phyloP scores from a whole-genome alignment of 2,329 filamentous ascomycete species.

The Neurospora crassa region DNA sequence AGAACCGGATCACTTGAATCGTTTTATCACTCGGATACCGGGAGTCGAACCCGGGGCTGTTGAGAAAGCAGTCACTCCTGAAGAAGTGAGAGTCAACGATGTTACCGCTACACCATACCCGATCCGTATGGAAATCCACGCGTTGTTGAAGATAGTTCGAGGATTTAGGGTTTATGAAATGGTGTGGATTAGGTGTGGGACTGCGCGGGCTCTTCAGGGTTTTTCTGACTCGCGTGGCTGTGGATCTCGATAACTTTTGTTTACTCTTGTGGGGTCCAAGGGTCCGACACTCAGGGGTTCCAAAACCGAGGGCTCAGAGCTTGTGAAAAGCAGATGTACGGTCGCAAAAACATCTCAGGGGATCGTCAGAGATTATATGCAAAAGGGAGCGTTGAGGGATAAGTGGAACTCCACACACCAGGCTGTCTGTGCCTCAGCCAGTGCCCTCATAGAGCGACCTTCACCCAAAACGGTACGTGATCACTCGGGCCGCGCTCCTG shows the following conservation, averaged over 20 bases:
- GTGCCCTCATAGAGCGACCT: constrained; percentile 8
- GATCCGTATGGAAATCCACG: neutral
- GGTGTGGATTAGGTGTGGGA: neutral
- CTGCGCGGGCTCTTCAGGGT: neutral
- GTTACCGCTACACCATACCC: no score
- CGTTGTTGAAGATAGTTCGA: neutral
- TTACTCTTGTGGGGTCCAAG: neutral
- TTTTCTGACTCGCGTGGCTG: neutral
- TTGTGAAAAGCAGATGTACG: neutral
- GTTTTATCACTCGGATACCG: constrained; percentile 2
- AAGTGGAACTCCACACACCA: neutral
- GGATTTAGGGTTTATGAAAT: neutral
- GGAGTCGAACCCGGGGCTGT: neutral
- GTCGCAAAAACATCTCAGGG: neutral
- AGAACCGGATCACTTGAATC: neutral
- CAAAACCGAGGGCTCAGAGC: neutral
- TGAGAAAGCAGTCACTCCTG: no score
- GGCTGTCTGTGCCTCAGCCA: neutral
- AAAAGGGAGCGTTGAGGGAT: neutral
- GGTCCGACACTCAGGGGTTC: neutral
- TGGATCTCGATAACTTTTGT: neutral
- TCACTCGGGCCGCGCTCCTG: constrained; percentile 41
- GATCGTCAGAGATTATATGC: neutral
- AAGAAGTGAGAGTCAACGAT: no score
- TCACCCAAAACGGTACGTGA: constrained; percentile 41